Evolutionary conservation across 495 filamentous ascomycete species (phyloP), one percentile per base, ranked within the genome.

Genomic region (Penicillium tannophilum): DNA sequence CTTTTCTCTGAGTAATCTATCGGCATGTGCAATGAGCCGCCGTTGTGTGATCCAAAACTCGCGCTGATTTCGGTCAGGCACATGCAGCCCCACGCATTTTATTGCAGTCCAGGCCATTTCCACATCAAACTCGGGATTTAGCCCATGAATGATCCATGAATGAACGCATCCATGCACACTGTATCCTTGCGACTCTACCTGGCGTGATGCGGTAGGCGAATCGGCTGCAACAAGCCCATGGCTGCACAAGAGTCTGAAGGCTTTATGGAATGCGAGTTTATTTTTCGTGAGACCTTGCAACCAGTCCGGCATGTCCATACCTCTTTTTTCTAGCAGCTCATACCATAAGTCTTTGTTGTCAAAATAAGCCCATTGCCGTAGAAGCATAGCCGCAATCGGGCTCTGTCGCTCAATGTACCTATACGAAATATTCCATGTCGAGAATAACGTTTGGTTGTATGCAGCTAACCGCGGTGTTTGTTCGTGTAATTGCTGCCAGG

Each of bases 131-230:
- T 16, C 12, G 2, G 14, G 17, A 20, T 54, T 54, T n/a, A 54
- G 36, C 1, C 17, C 39, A 30, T 23, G 1, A 42, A 54, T 12
- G 4, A 35, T 44, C 35, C 39, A 54, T 2, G 8, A 35, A 54
- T 54, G 52, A 19, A 44, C 52, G 6, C 52, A 54, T 20, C 4
- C 24, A 17, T 54, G 52, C 20, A 54, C 23, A 20, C 52, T 44
- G 5, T 30, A 54, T 30, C 10, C 11, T 23, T 20, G 14, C 14
- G 36, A 54, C 24, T 52, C 49, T 16, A 39, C 7, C 5, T 10
- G 6, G 12, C 8, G 30, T 52, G n/a, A 26, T 33, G 6, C 1
- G 31, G 31, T 33, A 16, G 19, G 43, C 33, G 31, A 1, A 28
- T 43, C 19, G 43, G 33, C 19, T n/a, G 17, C 39, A 30, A 28